Evolutionary conservation across 1,284 basidiomycete species (phyloP).

Genomic region (Dichomitus squalens): DNA sequence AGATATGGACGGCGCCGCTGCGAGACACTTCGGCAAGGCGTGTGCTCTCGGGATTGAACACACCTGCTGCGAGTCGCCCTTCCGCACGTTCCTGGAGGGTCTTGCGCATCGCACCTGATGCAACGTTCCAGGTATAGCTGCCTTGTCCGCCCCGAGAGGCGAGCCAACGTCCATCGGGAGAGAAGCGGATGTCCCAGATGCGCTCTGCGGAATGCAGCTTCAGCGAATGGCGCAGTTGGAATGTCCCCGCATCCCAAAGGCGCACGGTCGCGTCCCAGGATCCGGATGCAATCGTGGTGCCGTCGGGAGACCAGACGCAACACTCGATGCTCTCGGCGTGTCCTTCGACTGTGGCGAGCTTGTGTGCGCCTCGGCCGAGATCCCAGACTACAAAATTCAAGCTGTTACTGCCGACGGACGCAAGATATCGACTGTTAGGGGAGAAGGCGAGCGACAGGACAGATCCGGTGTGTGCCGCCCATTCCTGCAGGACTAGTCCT

Average conservation of each 20-base stretch:
- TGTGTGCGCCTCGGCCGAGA: conserved; percentile 1
- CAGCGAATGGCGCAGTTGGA: conserved; percentile 3
- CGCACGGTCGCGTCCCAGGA: conserved; percentile 13
- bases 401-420: conserved; percentile 24
- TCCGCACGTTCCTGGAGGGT: not conserved
- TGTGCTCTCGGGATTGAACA: conserved; percentile 27
- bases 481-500: not conserved
- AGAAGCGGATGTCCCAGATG: conserved; percentile 2
- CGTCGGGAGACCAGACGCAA: conserved; percentile 24
- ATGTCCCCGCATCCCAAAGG: conserved; percentile 19
- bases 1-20: conserved; percentile 20
- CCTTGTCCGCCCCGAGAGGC: not conserved
- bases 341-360: conserved; percentile 9
- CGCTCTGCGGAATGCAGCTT: conserved; percentile 17
- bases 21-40: conserved; percentile 27
- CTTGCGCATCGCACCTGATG: not conserved
- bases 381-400: conserved; percentile 22
- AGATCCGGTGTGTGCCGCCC: conserved; percentile 4
- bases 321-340: conserved; percentile 16
- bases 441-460: conserved; percentile 26
- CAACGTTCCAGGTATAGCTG: not conserved
- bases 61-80: conserved; percentile 4
- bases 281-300: conserved; percentile 17
- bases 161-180: not conserved
- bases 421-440: conserved; percentile 23